Evolutionary conservation across 106 monocot genomes (phyloP), one percentile per base, ranked within the genome.

Genomic region (Allium sativum): DNA sequence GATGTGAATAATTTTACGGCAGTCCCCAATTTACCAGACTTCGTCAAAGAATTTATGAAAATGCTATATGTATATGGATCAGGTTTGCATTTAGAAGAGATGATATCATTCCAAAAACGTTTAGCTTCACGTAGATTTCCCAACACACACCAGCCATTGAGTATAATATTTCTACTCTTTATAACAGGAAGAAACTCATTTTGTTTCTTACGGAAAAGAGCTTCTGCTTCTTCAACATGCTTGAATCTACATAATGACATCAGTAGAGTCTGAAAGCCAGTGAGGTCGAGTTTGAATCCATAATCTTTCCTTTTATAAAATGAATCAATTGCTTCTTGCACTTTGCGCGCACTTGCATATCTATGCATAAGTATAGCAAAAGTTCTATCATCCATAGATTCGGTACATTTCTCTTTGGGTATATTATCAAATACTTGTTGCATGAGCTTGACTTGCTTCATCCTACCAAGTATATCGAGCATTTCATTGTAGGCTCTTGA

Each of bases 161-260:
- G 88, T 13, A 93, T 82, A 17, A 93, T 93, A 58, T 93, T 93
- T 72, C 79, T 66, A 68, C 73, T 93, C 75, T 78, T 84, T 72
- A 84, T 82, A 46, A 70, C 84, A 15, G 81, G 79, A 22, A 87
- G 84, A 22, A 84, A 88, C 56, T 93, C 88, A 42, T 75, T 50
- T 57, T 78, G 68, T 62, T 82, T 93, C 69, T 78, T 44, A 18
- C 75, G 60, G 43, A 93, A 93, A 45, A 93, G 87, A 15, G 79
- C 65, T 63, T 93, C 93, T 7, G 88, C 93, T 45, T 88, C 93
- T 61, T 93, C 93, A 22, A 93, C 93, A 68, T 93, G 93, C 64
- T 93, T 93, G 68, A 84, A 88, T 53, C 88, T 71, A 54, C 93
- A 93, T 2, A 93, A 76, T 9, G 77, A 84, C 68, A 75, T 75